phyloP scores from a whole-genome alignment of 2,329 filamentous ascomycete species.

The Clarireedia sp. region DNA sequence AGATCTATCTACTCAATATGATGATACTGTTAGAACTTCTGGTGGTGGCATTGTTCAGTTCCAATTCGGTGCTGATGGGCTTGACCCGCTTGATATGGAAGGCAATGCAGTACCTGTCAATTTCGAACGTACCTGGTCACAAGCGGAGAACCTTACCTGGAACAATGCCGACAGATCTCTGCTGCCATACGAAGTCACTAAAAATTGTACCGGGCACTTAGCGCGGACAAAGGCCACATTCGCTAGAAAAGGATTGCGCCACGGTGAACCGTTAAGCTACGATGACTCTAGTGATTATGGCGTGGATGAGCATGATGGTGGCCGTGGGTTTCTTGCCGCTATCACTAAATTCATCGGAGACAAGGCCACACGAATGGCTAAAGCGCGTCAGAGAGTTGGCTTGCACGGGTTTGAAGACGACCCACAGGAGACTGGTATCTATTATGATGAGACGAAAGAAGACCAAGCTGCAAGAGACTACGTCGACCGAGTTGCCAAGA shows the following conservation, averaged over 20 bases:
- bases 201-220: conserved; percentile 60
- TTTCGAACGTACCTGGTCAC: conserved; percentile 84
- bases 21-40: conserved; percentile 89
- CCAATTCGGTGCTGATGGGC: conserved; percentile 90
- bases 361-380: conserved; percentile 52
- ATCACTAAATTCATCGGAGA: conserved; percentile 66
- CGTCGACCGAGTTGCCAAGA: conserved; percentile 57
- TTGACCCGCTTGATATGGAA: conserved; percentile 98
- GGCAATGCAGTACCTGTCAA: conserved; percentile 86
- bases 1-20: conserved; percentile 87
- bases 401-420: conserved; percentile 37
- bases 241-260: conserved; percentile 50
- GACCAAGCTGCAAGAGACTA: conserved; percentile 13
- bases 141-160: conserved; percentile 69
- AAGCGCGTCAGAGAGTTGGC: conserved; percentile 43
- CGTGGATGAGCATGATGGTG: conserved; percentile 75
- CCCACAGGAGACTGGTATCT: conserved; percentile 23
- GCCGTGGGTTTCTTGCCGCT: conserved; percentile 70
- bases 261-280: conserved; percentile 57
- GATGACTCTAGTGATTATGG: conserved; percentile 59
- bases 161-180: conserved; percentile 68
- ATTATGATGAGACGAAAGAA: conserved; percentile 26
- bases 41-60: conserved; percentile 88
- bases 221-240: conserved; percentile 60
- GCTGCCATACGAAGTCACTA: conserved; percentile 63